A percentile compares a stretch with the other conserved stretches of the same genome.
Conservation (phyloP, 1,139 yeast genomes). For the Candida glucosophila region DNA sequence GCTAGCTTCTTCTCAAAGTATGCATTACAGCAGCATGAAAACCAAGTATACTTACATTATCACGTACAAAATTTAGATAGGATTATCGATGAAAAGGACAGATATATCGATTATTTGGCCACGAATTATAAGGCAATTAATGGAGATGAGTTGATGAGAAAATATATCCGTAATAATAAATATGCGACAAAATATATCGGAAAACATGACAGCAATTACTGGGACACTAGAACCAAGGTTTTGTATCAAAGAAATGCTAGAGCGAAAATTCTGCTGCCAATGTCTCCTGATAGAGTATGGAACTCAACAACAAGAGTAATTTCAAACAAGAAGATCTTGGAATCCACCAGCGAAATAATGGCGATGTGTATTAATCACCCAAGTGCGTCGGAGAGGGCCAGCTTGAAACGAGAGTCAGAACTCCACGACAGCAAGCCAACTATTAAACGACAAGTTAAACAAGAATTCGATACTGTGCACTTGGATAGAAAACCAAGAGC, state of each 20-base stretch:
- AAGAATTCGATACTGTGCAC: no score
- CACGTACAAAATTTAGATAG: conserved; percentile 15
- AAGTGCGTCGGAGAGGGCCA: no score
- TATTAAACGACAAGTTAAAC: no score
- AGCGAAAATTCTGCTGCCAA: no score
- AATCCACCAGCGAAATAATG: no score
- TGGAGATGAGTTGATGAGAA: conserved; percentile 25
- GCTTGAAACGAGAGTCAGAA: no score
- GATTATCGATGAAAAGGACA: conserved; percentile 22
- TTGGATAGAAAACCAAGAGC: no score
- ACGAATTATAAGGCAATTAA: conserved; percentile 31
- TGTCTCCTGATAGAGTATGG: no score
- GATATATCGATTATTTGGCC: conserved; percentile 22
- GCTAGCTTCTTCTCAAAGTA: conserved; percentile 21
- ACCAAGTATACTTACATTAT: conserved; percentile 13
- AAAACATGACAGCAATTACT: conserved; percentile 9
- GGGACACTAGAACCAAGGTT: conserved; percentile 9
- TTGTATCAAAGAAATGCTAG: conserved; percentile 3
- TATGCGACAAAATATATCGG: no score
- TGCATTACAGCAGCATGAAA: conserved; percentile 18
- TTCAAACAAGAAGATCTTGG: no score
- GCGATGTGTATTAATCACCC: neutral
- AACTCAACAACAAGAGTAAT: no score
- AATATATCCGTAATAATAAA: conserved; percentile 15
- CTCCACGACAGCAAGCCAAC: no score